These are phyloP conservation scores for Elaeagnus macrophylla DNA, from an alignment of 306 rosid genomes.

Conservation along the genomic window DNA sequence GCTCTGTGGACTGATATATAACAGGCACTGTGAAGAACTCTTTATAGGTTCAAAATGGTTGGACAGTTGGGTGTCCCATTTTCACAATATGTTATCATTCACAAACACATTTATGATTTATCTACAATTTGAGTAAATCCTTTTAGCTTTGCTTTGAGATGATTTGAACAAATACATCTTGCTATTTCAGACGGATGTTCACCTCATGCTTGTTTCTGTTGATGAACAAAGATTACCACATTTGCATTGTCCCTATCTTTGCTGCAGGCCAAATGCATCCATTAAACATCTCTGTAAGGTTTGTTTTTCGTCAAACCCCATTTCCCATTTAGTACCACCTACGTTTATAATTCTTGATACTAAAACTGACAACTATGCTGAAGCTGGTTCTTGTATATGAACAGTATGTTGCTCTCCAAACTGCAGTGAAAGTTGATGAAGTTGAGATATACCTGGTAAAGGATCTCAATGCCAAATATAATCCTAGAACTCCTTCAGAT, in stretches of 20 bases:
- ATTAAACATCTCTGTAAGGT: constrained; percentile 53
- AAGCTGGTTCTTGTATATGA: constrained; percentile 15
- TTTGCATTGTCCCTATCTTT: constrained; percentile 45
- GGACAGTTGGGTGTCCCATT: constrained; percentile 2
- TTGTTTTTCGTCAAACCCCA: constrained; percentile 11
- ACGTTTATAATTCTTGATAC: neutral
- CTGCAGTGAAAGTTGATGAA: constrained; percentile 27
- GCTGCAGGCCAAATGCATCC: constrained; percentile 47
- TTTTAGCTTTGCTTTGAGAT: constrained; percentile 8
- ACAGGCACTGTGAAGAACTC: constrained; percentile 2
- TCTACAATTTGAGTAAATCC: neutral
- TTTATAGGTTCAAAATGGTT: constrained; percentile 17
- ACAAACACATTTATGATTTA: constrained; percentile 6
- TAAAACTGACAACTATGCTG: neutral
- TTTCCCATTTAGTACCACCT: constrained; percentile 4
- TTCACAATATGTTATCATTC: constrained; percentile 2
- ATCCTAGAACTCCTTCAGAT: constrained; percentile 21
- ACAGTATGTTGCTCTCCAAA: constrained; percentile 51
- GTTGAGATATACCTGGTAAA: constrained; percentile 45
- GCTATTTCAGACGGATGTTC: constrained; percentile 36
- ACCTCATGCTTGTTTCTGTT: constrained; percentile 49
- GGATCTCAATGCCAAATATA: constrained; percentile 23
- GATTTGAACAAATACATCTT: constrained; percentile 9
- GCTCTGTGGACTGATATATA: constrained; percentile 10
- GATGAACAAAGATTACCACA: constrained; percentile 48